phyloP scores from a whole-genome alignment of 164 flowering plant genomes.

The Tetrastigma voinierianum region DNA sequence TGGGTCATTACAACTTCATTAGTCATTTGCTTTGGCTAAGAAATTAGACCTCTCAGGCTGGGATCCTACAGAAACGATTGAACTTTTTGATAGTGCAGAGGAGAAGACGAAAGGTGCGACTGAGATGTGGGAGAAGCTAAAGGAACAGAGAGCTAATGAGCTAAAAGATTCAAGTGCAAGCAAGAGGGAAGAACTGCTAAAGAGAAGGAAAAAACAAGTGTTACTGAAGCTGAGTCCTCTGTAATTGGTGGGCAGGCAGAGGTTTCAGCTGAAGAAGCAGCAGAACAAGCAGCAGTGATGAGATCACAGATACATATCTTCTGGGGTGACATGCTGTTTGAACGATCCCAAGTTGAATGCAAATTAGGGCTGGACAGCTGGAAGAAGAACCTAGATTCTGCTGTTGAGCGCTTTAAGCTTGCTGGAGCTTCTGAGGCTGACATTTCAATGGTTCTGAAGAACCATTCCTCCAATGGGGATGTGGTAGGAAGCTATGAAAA shows the following conservation, averaged over 20 bases:
- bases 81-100: slow-evolving; percentile 87
- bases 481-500: slow-evolving; percentile 39
- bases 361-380: slow-evolving; percentile 70
- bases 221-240: slow-evolving; percentile 42
- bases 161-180: slow-evolving; percentile 64
- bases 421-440: slow-evolving; percentile 97
- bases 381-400: slow-evolving; percentile 76
- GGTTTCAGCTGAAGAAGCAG: slow-evolving; percentile 73
- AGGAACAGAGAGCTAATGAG: slow-evolving; percentile 87
- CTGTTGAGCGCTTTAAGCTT: slow-evolving; percentile 85
- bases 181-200: slow-evolving; percentile 74
- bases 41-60: slow-evolving; percentile 73
- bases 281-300: slow-evolving; percentile 92
- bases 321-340: slow-evolving; percentile 99
- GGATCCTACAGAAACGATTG: slow-evolving; percentile 73
- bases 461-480: slow-evolving; percentile 70
- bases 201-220: slow-evolving; percentile 65
- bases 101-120: slow-evolving; percentile 94
- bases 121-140: slow-evolving; percentile 95
- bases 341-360: slow-evolving; percentile 91
- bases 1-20: too few species aligned
- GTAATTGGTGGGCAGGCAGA: slow-evolving; percentile 42
- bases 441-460: slow-evolving; percentile 73
- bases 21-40: slow-evolving; percentile 87
- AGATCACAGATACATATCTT: slow-evolving; percentile 96